Evolutionary conservation across 2,329 filamentous ascomycete species (phyloP), one percentile per base, ranked within the genome.

Genomic region (Botrytis fragariae): DNA sequence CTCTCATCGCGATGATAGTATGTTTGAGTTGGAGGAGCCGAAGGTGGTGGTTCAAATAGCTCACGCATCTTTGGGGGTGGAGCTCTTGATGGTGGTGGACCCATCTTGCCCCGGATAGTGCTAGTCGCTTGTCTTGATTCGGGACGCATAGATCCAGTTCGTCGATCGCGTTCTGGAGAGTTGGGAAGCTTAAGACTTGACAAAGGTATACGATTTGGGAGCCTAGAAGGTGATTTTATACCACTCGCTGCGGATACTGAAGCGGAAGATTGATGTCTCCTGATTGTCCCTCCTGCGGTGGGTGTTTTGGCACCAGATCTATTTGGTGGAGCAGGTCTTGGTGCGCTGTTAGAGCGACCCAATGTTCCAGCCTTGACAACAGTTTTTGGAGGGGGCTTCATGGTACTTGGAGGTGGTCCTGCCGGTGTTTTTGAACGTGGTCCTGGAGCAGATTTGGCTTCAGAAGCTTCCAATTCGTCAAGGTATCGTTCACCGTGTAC

Each of bases 11-110:
- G 85, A 78, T 88, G 88, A 0, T 86, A 86, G 0, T 86, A 85
- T 74, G 87, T 85, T 29, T 89, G 82, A 69, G 88, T 86, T 3
- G 86, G 84, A 14, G 85, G 82, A 12, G 85, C 83, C 64, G 69
- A 85, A 64, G 67, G 86, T 60, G 70, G 70, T 63, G 88, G 87
- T 14, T 85, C 82, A 76, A 90, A 89, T 44, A 98, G 86, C 60
- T 97, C 94, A 76, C 95, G 91, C 94, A 98, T 98, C 82, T 94
- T 96, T 67, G 95, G 95, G 20, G 95, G 95, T 51, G 94, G 93
- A 1, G 91, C 91, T 75, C 90, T 86, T 79, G 86, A 82, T 62
- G 84, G 81, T 68, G 88, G 87, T 69, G 88, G 87, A 39, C 86
- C 88, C 82, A 84, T 83, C 74, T 82, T 83, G 54, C 78, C 77